Evolutionary conservation across 2,329 filamentous ascomycete genomes (phyloP).

Genomic region (Cladosporium halotolerans): DNA sequence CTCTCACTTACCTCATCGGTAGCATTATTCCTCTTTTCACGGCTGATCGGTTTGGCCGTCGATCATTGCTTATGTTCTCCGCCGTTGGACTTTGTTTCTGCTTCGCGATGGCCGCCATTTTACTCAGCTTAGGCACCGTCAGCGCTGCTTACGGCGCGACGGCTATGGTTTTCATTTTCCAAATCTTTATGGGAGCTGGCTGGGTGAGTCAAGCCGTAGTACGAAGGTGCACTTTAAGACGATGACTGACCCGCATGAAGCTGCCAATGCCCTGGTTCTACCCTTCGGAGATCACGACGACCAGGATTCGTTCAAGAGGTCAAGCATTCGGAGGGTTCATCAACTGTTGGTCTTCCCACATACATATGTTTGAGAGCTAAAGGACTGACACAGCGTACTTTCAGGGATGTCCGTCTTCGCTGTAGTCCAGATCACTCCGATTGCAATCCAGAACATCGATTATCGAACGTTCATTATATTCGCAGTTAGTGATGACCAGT

Average conservation of each 20-base stretch:
- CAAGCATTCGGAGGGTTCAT: background rate
- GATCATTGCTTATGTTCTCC: constrained; percentile 36
- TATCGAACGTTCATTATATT: constrained; percentile 16
- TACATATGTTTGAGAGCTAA: background rate
- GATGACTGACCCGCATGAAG: no score
- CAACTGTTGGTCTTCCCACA: background rate
- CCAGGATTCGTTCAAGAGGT: background rate
- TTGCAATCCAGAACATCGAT: constrained; percentile 11
- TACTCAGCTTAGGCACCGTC: background rate
- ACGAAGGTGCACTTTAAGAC: no score
- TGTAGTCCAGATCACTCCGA: constrained; percentile 15
- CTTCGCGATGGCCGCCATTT: constrained; percentile 21
- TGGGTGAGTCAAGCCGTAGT: background rate
- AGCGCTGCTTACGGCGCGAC: background rate
- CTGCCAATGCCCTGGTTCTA: background rate
- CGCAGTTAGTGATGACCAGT: background rate
- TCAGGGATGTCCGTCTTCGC: background rate
- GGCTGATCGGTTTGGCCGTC: constrained; percentile 39
- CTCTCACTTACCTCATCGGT: constrained; percentile 36
- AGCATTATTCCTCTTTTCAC: constrained; percentile 37
- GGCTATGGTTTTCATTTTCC: background rate
- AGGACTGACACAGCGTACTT: background rate
- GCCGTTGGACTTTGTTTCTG: constrained; percentile 39
- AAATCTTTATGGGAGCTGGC: background rate
- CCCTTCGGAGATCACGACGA: background rate